phyloP scores from a whole-genome alignment of 2,329 filamentous ascomycete genomes.

The Fusarium miscanthi region DNA sequence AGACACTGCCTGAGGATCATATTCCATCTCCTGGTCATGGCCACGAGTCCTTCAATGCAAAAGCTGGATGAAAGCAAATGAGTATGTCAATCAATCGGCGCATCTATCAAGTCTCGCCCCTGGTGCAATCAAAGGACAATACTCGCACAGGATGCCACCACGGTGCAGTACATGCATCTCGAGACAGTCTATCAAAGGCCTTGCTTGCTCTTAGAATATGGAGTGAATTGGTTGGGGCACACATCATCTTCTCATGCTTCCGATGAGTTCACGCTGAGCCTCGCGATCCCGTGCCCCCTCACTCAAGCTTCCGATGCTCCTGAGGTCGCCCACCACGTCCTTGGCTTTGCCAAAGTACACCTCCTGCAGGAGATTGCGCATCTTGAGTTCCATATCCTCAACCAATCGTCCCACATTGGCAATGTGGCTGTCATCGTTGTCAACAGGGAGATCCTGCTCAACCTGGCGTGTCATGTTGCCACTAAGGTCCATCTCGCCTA shows the following conservation, averaged over 20 bases:
- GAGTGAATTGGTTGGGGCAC: not conserved
- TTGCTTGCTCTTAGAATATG: constrained; percentile 19
- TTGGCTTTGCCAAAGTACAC: constrained; percentile 99
- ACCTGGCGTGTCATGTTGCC: constrained; percentile 99
- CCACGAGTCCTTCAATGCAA: not conserved
- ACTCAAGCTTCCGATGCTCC: constrained; percentile 86
- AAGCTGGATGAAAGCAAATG: not conserved
- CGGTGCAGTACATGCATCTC: not conserved
- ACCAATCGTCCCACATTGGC: constrained; percentile 94
- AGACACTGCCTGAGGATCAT: not conserved
- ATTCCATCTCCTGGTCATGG: not conserved
- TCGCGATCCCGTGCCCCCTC: constrained; percentile 86
- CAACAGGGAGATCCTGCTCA: constrained; percentile 89
- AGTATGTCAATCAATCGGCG: not conserved
- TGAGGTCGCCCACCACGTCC: constrained; percentile 94
- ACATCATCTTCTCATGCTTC: constrained; percentile 63
- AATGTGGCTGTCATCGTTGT: constrained; percentile 92
- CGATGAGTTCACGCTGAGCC: constrained; percentile 89
- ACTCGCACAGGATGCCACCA: not conserved
- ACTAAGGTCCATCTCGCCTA: constrained; percentile 90
- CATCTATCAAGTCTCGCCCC: constrained; percentile 15
- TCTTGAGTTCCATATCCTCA: constrained; percentile 99
- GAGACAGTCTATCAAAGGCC: constrained; percentile 27
- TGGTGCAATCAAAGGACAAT: not conserved
- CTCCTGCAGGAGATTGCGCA: constrained; percentile 97